phyloP scores from a whole-genome alignment of 805 yeast genomes.

The Barnettozyma sucrosica region DNA sequence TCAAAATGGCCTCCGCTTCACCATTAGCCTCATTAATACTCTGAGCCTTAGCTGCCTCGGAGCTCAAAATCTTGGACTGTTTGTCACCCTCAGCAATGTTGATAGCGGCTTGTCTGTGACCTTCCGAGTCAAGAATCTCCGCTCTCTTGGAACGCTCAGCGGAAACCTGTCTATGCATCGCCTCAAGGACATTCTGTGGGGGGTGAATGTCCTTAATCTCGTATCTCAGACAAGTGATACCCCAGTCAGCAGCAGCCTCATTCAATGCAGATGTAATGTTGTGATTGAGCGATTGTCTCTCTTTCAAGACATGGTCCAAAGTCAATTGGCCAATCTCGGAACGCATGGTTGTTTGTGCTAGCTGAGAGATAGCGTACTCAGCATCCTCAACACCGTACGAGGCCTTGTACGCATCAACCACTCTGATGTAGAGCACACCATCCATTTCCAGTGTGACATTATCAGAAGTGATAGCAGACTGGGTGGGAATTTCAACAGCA shows the following conservation, averaged over 20 bases:
- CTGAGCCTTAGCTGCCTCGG: constrained; percentile 62
- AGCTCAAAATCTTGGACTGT: constrained; percentile 62
- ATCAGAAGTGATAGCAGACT: constrained; percentile 80
- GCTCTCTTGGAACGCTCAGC: constrained; percentile 87
- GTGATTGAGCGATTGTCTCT: constrained; percentile 64
- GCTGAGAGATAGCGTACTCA: constrained; percentile 75
- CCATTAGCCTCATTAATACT: constrained; percentile 66
- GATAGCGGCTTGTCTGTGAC: constrained; percentile 71
- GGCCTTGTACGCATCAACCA: constrained; percentile 78
- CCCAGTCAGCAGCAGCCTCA: constrained; percentile 85
- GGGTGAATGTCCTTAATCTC: constrained; percentile 88
- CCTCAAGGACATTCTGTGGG: constrained; percentile 76
- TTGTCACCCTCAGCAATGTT: constrained; percentile 83
- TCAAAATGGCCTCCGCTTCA: constrained; percentile 62
- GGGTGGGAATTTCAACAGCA: constrained; percentile 82
- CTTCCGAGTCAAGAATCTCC: constrained; percentile 82
- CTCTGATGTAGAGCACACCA: constrained; percentile 74
- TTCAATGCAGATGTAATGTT: constrained; percentile 76
- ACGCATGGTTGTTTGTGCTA: constrained; percentile 89
- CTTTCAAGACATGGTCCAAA: constrained; percentile 70
- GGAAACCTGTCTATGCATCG: constrained; percentile 87
- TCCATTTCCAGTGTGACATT: constrained; percentile 82
- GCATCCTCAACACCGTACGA: constrained; percentile 86
- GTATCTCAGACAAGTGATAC: constrained; percentile 74
- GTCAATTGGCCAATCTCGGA: constrained; percentile 82